Conservation (phyloP, 441 rosid species). For the Mallotus japonicus region DNA sequence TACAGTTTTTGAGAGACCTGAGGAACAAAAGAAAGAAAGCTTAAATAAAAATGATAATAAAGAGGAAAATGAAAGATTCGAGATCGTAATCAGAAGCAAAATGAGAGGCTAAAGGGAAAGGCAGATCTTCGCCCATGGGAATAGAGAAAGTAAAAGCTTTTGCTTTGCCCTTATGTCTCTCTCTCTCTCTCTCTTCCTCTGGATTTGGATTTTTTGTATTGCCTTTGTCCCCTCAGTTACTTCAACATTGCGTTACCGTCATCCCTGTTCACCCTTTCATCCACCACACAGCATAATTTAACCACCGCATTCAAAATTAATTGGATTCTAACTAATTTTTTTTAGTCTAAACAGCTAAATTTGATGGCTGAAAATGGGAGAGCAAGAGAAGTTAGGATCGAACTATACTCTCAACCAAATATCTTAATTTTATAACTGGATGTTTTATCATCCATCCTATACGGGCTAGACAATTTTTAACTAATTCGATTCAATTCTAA, state of each 20-base stretch:
- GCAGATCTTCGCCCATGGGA: conserved; percentile 49
- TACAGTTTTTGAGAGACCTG: conserved; percentile 19
- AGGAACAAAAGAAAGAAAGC: conserved; percentile 14
- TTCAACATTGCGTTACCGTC: conserved; percentile 28
- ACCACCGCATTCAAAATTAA: no score
- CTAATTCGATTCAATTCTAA: no score
- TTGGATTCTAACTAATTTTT: no score
- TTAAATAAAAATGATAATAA: conserved; percentile 18
- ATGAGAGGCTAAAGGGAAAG: conserved; percentile 38
- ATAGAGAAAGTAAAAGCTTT: conserved; percentile 61
- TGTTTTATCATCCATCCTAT: no score
- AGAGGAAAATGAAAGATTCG: conserved; percentile 41
- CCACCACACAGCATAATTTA: no score
- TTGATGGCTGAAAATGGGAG: no score
- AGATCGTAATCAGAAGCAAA: conserved; percentile 64
- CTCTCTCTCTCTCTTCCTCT: conserved; percentile 20
- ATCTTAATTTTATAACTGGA: no score
- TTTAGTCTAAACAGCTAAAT: no score
- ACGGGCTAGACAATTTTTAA: no score
- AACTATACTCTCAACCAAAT: no score
- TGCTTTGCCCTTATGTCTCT: conserved; percentile 43
- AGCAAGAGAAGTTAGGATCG: no score
- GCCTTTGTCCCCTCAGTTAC: conserved; percentile 12
- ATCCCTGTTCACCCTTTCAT: not conserved
- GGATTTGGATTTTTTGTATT: conserved; percentile 18